These are phyloP conservation scores for Backusella psychrophila DNA, from an alignment of 192 early-diverging fungal species.

Conservation along the genomic window DNA sequence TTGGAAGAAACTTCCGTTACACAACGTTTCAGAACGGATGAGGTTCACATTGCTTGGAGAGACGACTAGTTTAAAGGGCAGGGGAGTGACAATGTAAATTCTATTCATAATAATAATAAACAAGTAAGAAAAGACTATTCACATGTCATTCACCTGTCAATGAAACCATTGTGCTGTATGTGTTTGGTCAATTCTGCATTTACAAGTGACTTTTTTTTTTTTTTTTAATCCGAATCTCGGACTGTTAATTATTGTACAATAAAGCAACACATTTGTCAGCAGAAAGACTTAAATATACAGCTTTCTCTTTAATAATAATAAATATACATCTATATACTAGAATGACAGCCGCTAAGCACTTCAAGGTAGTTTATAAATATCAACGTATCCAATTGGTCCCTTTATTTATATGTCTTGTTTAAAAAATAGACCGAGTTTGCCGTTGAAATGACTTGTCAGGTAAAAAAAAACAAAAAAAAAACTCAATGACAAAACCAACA, in stretches of 20 bases:
- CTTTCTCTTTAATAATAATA: not conserved
- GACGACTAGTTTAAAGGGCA: slow-evolving; percentile 18
- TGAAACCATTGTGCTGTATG: not conserved
- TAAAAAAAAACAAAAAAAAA: not conserved
- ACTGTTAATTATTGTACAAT: not conserved
- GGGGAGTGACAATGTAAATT: not conserved
- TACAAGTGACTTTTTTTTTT: not conserved
- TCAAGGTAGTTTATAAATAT: not conserved
- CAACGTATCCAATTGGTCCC: not conserved
- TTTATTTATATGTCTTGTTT: not conserved
- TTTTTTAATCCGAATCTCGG: not conserved
- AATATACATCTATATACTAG: not conserved
- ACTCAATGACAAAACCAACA: not conserved
- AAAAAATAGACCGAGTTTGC: slow-evolving; percentile 69
- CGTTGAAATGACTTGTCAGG: slow-evolving; percentile 82
- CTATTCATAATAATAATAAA: not conserved
- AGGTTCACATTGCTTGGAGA: slow-evolving; percentile 82
- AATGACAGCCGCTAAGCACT: not conserved
- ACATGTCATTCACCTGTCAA: too few relatives aligned
- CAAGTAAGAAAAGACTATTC: not conserved
- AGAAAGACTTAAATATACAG: not conserved
- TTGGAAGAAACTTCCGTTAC: slow-evolving; percentile 89
- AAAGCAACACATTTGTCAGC: not conserved
- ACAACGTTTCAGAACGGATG: slow-evolving; percentile 89
- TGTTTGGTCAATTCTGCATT: not conserved